Conservation (phyloP, 2,329 filamentous ascomycete genomes). For the Talaromyces atroroseus region DNA sequence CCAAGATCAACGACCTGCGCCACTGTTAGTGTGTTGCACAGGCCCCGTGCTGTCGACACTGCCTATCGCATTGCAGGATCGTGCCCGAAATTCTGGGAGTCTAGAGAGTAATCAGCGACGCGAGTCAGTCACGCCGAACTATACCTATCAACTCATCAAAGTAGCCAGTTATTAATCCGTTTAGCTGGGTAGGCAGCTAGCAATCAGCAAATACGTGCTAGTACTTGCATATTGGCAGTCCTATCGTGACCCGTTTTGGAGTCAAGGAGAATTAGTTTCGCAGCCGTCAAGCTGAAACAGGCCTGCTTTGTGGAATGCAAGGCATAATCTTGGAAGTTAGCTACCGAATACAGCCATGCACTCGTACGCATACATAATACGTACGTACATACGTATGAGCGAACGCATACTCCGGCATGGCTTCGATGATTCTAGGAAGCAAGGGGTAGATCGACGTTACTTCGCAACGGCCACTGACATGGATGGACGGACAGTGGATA, state of each 20-base stretch:
- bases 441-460: neutral
- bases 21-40: neutral
- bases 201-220: neutral
- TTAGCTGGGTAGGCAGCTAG: neutral
- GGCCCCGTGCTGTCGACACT: neutral
- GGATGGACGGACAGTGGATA: neutral
- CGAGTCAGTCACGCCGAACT: neutral
- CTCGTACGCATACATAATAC: neutral
- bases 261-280: neutral
- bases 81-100: neutral
- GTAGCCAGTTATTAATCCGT: neutral
- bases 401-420: neutral
- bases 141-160: neutral
- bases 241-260: neutral
- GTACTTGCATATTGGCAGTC: neutral
- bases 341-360: neutral
- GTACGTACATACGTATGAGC: neutral
- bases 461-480: neutral
- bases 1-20: neutral
- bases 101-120: neutral
- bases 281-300: constrained; percentile 2
- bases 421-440: constrained; percentile 4
- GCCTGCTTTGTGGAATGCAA: neutral
- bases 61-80: constrained; percentile 3
- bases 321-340: neutral